These are phyloP conservation scores for Agroathelia rolfsii DNA, from an alignment of 1,284 basidiomycete species.

Conservation along the genomic window DNA sequence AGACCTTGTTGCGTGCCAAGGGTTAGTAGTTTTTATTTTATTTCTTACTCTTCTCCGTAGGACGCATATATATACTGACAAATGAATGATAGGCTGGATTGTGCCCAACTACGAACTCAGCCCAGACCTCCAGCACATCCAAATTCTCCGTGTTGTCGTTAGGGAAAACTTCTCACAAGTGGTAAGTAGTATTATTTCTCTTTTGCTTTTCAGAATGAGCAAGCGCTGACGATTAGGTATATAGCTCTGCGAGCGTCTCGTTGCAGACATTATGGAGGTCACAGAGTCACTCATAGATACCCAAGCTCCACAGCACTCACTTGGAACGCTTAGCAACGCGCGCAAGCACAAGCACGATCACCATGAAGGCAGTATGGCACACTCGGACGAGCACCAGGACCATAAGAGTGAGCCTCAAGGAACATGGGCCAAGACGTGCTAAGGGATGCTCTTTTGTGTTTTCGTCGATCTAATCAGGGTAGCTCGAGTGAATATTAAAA, in stretches of 20 bases:
- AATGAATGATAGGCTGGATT: constrained; percentile 38
- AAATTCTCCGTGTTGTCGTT: constrained; percentile 84
- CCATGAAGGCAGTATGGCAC: too few species aligned
- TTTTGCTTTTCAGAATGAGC: constrained; percentile 1
- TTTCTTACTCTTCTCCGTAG: too few species aligned
- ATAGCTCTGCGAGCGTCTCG: constrained; percentile 34
- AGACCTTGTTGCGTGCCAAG: constrained; percentile 66
- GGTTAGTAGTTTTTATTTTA: constrained; percentile 49
- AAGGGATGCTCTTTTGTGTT: too few species aligned
- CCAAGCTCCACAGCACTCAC: too few species aligned
- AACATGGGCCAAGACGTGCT: too few species aligned
- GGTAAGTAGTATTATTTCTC: constrained; percentile 22
- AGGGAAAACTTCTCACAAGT: constrained; percentile 64
- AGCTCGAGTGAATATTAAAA: too few species aligned
- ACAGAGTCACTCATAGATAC: constrained; percentile 29
- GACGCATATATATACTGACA: neutral
- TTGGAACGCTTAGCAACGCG: too few species aligned
- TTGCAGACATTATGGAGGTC: constrained; percentile 32
- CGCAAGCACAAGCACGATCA: too few species aligned
- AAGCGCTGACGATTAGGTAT: constrained; percentile 40
- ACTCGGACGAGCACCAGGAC: too few species aligned
- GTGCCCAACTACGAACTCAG: constrained; percentile 83
- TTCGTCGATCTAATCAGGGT: too few species aligned
- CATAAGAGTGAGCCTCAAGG: too few species aligned
- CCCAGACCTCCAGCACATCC: constrained; percentile 53